These are phyloP conservation scores for Diplodia mutila DNA, from an alignment of 2,329 filamentous ascomycete genomes.

Conservation along the genomic window DNA sequence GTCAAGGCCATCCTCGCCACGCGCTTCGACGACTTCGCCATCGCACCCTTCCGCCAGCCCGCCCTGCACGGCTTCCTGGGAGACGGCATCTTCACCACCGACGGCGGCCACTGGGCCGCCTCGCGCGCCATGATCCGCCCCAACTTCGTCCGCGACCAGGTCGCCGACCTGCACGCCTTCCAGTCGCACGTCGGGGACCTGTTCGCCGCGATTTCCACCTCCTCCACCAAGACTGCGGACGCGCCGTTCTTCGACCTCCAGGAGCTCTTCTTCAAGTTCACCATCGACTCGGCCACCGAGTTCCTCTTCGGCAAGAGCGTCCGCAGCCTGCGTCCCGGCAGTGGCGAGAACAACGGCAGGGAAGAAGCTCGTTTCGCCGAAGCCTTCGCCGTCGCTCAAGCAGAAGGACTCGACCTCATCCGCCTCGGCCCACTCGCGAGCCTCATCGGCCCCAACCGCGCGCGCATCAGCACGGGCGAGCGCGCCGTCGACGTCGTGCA, in stretches of 20 bases:
- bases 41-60: slow-evolving; percentile 40
- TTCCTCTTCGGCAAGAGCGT: slow-evolving; percentile 53
- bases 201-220: slow-evolving; percentile 30
- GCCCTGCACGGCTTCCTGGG: slow-evolving; percentile 49
- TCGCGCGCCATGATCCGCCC: slow-evolving; percentile 37
- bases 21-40: slow-evolving; percentile 52
- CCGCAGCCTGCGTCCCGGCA: slow-evolving; percentile 37
- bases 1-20: slow-evolving; percentile 52
- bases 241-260: slow-evolving; percentile 49
- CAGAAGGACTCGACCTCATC: slow-evolving; percentile 41
- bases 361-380: slow-evolving; percentile 45
- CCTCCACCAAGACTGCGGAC: slow-evolving; percentile 30
- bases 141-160: slow-evolving; percentile 34
- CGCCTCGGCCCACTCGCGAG: slow-evolving; percentile 40
- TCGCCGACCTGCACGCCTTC: slow-evolving; percentile 32
- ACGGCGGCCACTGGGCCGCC: slow-evolving; percentile 44
- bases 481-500: slow-evolving; percentile 33
- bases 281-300: slow-evolving; percentile 54
- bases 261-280: slow-evolving; percentile 45
- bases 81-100: slow-evolving; percentile 52
- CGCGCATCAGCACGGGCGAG: background rate
- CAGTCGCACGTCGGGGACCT: slow-evolving; percentile 33
- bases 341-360: slow-evolving; percentile 28
- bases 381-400: slow-evolving; percentile 49
- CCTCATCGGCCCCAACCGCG: background rate